A percentile compares a stretch with the other conserved stretches of the same genome.
Evolutionary conservation across 257 asterid species (phyloP).

Genomic region (Nicotiana benthamiana): DNA sequence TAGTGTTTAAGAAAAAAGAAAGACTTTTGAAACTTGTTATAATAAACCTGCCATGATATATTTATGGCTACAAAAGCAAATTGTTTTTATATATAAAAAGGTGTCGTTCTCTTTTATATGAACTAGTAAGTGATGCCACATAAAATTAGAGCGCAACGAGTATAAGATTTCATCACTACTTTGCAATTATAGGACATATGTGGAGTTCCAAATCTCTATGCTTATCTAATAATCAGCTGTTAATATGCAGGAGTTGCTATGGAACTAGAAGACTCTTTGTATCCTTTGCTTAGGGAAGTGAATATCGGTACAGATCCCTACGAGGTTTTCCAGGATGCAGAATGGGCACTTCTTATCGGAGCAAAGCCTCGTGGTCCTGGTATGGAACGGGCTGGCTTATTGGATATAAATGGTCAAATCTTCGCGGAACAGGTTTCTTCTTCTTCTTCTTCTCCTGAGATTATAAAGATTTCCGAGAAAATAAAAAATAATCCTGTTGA

Average conservation of each 20-base stretch:
- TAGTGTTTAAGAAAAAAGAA: neutral
- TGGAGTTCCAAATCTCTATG: neutral
- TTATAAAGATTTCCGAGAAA: neutral
- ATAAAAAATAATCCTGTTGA: neutral
- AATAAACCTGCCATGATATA: neutral
- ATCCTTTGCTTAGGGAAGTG: constrained; percentile 91
- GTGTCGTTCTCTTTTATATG: too few relatives aligned
- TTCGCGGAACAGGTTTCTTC: constrained; percentile 68
- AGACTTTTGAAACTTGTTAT: too few relatives aligned
- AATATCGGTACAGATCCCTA: constrained; percentile 87
- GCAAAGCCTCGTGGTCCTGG: constrained; percentile 99
- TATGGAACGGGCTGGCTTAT: constrained; percentile 82
- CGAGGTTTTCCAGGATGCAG: constrained; percentile 89
- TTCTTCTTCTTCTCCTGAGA: neutral
- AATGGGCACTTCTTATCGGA: constrained; percentile 98
- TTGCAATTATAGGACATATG: neutral
- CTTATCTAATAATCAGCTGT: neutral
- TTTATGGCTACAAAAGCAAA: neutral
- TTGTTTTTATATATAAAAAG: too few relatives aligned
- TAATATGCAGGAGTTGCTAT: constrained; percentile 76
- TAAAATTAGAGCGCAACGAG: too few relatives aligned
- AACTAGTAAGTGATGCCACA: too few relatives aligned
- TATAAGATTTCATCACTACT: neutral
- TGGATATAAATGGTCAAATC: constrained; percentile 90
- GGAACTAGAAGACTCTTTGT: constrained; percentile 97